Percentiles rank a stretch among this genome's conserved stretches.
Evolutionary conservation across 2,329 filamentous ascomycete genomes (phyloP).

Genomic region (Sclerotinia borealis): DNA sequence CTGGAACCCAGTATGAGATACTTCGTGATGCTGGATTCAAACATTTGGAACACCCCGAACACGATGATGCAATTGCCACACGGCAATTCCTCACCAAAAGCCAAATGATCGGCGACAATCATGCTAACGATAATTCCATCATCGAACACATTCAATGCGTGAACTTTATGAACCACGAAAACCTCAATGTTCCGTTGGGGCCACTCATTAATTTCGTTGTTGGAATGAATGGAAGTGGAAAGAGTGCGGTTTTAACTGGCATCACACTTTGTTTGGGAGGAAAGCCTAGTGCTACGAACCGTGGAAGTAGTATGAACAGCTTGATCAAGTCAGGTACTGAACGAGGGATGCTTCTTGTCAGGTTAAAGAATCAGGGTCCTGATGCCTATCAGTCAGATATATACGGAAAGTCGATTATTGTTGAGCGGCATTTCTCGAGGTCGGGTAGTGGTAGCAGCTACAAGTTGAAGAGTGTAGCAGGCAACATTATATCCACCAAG

Average conservation of each 20-base stretch:
- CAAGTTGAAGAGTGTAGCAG: slow-evolving; percentile 72
- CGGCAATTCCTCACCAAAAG: slow-evolving; percentile 46
- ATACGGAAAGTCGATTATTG: slow-evolving; percentile 78
- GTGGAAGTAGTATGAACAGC: slow-evolving; percentile 80
- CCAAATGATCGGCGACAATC: slow-evolving; percentile 57
- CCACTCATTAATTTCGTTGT: slow-evolving; percentile 98
- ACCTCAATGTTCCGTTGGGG: slow-evolving; percentile 76
- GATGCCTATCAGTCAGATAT: slow-evolving; percentile 77
- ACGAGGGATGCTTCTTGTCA: slow-evolving; percentile 68
- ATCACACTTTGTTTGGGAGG: slow-evolving; percentile 92
- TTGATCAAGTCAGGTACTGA: slow-evolving; percentile 88
- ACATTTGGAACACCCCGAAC: slow-evolving; percentile 50
- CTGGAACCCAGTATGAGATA: slow-evolving; percentile 55
- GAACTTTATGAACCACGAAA: slow-evolving; percentile 95
- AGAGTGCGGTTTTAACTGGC: slow-evolving; percentile 90
- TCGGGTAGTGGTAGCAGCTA: slow-evolving; percentile 67
- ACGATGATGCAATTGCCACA: slow-evolving; percentile 58
- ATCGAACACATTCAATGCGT: slow-evolving; percentile 80
- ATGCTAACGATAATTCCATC: slow-evolving; percentile 75
- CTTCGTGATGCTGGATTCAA: slow-evolving; percentile 54
- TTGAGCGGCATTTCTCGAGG: slow-evolving; percentile 84
- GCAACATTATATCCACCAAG: slow-evolving; percentile 70
- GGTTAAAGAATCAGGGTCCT: slow-evolving; percentile 83
- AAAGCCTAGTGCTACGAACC: slow-evolving; percentile 88
- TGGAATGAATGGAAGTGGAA: slow-evolving; percentile 94